Base-by-base conservation (phyloP, 768 basidiomycete species). In the Mrakia frigida region DNA sequence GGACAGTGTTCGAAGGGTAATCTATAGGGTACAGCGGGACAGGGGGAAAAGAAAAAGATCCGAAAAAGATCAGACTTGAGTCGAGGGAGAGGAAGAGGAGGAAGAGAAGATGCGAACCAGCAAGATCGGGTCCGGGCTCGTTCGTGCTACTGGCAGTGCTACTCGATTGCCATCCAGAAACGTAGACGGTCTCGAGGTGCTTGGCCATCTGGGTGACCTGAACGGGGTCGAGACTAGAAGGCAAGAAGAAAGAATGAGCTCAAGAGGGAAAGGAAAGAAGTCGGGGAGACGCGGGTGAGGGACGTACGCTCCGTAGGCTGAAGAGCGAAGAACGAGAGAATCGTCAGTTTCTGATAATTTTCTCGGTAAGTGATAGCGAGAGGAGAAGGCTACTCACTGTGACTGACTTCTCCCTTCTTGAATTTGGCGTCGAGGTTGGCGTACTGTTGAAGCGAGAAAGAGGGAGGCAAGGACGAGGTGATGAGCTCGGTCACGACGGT, bases 131-230 rank as follows among this genome's bases (percentile, higher is more conserved):
- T 46, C 97, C 97, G 33, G 97, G 97, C 84, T 99, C 97, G 79
- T 98, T 91, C 37, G 93, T 92, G 82, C 89, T 91, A 0, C 92
- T 91, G 2, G 97, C 97, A 3, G 95, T 98, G 81, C 92, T 93
- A 28, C 92, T 94, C 25, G 90, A 93, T 78, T 86, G 86, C 86
- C 86, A 87, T 6, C 97, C 97, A 11, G 97, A 99, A 75, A 99
- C 93, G 82, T 99, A 99, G 80, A 99, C 92, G 3, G 96, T 98
- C 85, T 98, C 97, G 80, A 98, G 91, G 84, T 98, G 92, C 83
- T 86, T 86, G 35, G 96, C 95, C 97, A 99, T 99, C 85, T 99
- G 97, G 0, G 95, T 98, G 69, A 98, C 88, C 84, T 99, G 97
- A 9, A 99, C 94, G 0, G 95, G 93, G 83, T 99, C 97, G 79